Conservation (phyloP, 2,329 filamentous ascomycete species). For the Colletotrichum sp. region DNA sequence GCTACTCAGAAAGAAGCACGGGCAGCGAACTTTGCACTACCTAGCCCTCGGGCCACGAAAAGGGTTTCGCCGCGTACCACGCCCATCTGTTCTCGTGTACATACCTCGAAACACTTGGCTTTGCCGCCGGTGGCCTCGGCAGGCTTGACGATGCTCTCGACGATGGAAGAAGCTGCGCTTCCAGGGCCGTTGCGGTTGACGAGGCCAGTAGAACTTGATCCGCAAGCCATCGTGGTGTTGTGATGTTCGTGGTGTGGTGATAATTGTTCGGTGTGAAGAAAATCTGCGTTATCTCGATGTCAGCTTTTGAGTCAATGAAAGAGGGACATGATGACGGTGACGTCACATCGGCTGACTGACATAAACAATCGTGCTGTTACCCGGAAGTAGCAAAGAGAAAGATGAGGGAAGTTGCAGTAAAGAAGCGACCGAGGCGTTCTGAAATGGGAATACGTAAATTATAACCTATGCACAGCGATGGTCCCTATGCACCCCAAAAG, state of each 20-base stretch:
- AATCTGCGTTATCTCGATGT: not conserved
- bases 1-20: no score
- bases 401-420: no score
- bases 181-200: slow-evolving; percentile 52
- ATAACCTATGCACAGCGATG: no score
- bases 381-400: no score
- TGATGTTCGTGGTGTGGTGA: not conserved
- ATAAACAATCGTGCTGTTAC: no score
- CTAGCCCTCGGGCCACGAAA: no score
- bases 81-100: no score
- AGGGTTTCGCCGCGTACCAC: no score
- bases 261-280: not conserved
- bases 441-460: no score
- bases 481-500: not conserved
- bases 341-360: not conserved
- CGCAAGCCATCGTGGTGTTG: slow-evolving; percentile 32
- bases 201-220: slow-evolving; percentile 32
- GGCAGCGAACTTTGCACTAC: no score
- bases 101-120: slow-evolving; percentile 47
- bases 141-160: slow-evolving; percentile 56
- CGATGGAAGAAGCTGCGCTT: slow-evolving; percentile 51
- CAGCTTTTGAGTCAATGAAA: not conserved
- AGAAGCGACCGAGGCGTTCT: no score
- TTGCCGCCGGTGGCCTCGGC: slow-evolving; percentile 43
- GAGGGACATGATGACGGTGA: not conserved